phyloP scores from a whole-genome alignment of 2,329 filamentous ascomycete genomes.

The Sclerotinia sclerotiorum region DNA sequence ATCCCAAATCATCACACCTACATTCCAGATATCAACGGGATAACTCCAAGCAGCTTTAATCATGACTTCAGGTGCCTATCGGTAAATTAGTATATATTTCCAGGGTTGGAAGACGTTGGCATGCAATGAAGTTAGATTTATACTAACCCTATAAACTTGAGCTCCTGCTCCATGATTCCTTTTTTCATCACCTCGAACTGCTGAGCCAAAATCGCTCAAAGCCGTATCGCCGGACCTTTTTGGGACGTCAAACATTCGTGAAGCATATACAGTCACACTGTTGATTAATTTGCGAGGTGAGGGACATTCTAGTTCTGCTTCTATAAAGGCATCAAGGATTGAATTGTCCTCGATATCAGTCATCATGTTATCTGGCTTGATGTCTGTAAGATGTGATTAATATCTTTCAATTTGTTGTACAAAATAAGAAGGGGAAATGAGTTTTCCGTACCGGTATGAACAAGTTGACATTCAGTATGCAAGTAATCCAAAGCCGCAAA shows the following conservation, averaged over 20 bases:
- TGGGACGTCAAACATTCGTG: constrained; percentile 43
- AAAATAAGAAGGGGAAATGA: neutral
- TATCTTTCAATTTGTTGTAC: neutral
- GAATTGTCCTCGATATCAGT: constrained; percentile 41
- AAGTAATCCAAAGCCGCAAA: constrained; percentile 91
- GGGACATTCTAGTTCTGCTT: constrained; percentile 44
- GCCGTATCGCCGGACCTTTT: constrained; percentile 40
- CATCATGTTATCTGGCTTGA: constrained; percentile 51
- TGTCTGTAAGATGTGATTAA: constrained; percentile 37
- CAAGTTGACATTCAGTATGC: constrained; percentile 94
- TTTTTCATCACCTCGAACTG: constrained; percentile 42
- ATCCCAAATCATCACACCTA: constrained; percentile 41
- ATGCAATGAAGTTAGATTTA: neutral
- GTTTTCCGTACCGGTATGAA: constrained; percentile 73
- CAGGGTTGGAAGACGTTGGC: neutral
- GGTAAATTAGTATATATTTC: constrained; percentile 19
- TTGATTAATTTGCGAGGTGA: constrained; percentile 46
- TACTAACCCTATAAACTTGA: constrained; percentile 38
- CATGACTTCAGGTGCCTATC: constrained; percentile 43
- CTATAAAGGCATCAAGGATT: constrained; percentile 43
- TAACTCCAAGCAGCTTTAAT: constrained; percentile 42
- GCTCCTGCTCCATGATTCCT: constrained; percentile 44
- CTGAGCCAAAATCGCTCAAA: constrained; percentile 52
- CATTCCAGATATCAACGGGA: constrained; percentile 43
- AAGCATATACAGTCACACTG: constrained; percentile 46